phyloP scores from a whole-genome alignment of 345 rosid species.

The Gynandropsis gynandra region DNA sequence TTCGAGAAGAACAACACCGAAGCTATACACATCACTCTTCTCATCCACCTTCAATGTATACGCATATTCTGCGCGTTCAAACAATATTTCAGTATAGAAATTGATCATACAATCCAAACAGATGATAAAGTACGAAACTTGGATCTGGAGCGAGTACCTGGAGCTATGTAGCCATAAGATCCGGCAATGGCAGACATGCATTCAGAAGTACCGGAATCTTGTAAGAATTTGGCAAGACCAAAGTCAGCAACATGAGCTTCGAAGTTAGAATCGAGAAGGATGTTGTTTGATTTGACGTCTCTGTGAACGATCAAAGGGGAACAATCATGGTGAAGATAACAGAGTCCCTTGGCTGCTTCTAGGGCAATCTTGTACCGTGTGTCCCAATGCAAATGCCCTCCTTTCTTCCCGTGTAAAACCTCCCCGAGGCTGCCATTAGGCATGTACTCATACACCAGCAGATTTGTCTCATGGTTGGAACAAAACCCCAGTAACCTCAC shows the following conservation, averaged over 20 bases:
- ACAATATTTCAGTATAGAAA: slow-evolving; percentile 16
- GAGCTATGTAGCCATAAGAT: slow-evolving; percentile 92
- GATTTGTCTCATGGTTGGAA: slow-evolving; percentile 88
- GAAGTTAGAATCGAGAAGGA: slow-evolving; percentile 66
- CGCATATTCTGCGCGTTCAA: slow-evolving; percentile 66
- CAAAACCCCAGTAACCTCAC: slow-evolving; percentile 80
- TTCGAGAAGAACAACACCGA: slow-evolving; percentile 84
- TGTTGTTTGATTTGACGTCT: slow-evolving; percentile 82
- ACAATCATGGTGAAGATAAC: slow-evolving; percentile 88
- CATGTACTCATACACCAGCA: slow-evolving; percentile 81
- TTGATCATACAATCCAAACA: neutral
- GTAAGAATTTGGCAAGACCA: slow-evolving; percentile 87
- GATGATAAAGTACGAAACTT: slow-evolving; percentile 6
- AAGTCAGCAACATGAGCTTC: slow-evolving; percentile 97
- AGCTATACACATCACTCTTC: slow-evolving; percentile 98
- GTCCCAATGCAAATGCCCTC: slow-evolving; percentile 86
- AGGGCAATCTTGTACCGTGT: slow-evolving; percentile 77
- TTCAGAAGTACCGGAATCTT: slow-evolving; percentile 86
- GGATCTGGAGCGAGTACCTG: too few species aligned
- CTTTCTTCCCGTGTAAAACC: slow-evolving; percentile 87
- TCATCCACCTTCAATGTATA: slow-evolving; percentile 95
- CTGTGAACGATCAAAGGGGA: slow-evolving; percentile 82
- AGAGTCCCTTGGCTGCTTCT: slow-evolving; percentile 83
- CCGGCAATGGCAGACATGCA: slow-evolving; percentile 98
- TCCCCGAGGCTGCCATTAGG: slow-evolving; percentile 90